phyloP scores from a whole-genome alignment of 805 yeast species.

The Pichia insulana region DNA sequence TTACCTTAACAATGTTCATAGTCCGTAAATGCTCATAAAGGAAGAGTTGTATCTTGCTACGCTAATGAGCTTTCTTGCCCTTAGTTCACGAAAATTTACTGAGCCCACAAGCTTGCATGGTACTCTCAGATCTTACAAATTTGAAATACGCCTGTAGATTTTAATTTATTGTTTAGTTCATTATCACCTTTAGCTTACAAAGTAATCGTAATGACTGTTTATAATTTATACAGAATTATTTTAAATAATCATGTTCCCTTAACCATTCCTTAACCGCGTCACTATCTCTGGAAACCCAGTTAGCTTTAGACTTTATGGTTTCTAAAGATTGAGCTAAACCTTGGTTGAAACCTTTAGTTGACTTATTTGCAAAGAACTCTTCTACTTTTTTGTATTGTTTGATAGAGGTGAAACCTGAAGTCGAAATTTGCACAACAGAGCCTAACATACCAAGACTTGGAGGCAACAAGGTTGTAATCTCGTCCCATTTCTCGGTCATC shows the following conservation, averaged over 20 bases:
- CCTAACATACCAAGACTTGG: constrained; percentile 77
- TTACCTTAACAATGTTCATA: no score
- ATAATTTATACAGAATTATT: constrained; percentile 1
- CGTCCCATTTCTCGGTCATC: constrained; percentile 65
- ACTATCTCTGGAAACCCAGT: constrained; percentile 49
- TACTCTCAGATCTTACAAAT: no score
- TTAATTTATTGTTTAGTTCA: no score
- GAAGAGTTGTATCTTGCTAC: no score
- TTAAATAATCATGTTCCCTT: constrained; percentile 17
- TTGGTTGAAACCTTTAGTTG: constrained; percentile 50
- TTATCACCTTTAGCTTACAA: no score
- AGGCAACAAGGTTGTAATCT: constrained; percentile 57
- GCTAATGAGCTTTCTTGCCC: no score
- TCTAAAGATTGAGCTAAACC: constrained; percentile 52
- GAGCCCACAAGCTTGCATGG: no score
- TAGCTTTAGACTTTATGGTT: constrained; percentile 40
- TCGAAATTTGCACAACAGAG: constrained; percentile 54
- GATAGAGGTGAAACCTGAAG: constrained; percentile 34
- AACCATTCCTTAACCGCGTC: constrained; percentile 41
- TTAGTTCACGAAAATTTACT: no score
- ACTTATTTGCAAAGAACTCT: constrained; percentile 39
- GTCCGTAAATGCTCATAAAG: no score
- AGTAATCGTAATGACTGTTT: not conserved
- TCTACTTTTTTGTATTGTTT: constrained; percentile 35
- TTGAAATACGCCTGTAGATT: no score